These are phyloP conservation scores for Kwoniella dendrophila DNA, from an alignment of 768 basidiomycete genomes.

Conservation along the genomic window DNA sequence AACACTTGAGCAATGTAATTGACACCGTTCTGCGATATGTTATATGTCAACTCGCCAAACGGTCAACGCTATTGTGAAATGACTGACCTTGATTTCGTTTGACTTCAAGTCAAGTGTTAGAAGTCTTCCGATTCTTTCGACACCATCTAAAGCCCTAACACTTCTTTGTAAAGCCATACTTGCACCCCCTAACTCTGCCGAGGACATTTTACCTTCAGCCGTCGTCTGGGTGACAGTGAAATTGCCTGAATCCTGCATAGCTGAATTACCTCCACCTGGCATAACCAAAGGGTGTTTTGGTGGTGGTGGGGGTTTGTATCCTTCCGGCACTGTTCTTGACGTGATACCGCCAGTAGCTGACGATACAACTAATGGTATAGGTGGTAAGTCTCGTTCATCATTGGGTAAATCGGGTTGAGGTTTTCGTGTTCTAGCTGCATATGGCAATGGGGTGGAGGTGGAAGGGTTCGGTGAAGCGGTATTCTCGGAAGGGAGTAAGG, in stretches of 20 bases:
- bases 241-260: slow-evolving; percentile 61
- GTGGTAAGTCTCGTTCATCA: slow-evolving; percentile 37
- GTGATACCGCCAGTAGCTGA: slow-evolving; percentile 42
- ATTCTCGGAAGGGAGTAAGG: background rate
- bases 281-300: slow-evolving; percentile 61
- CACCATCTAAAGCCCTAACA: slow-evolving; percentile 81
- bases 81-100: slow-evolving; percentile 86
- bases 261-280: slow-evolving; percentile 33
- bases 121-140: slow-evolving; percentile 81
- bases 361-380: slow-evolving; percentile 41
- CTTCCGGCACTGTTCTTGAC: slow-evolving; percentile 46
- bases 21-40: slow-evolving; percentile 65
- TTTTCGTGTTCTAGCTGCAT: slow-evolving; percentile 20
- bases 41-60: slow-evolving; percentile 1
- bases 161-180: slow-evolving; percentile 76
- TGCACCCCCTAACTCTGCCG: slow-evolving; percentile 46
- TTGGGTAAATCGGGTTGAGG: slow-evolving; percentile 11
- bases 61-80: no score
- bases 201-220: slow-evolving; percentile 35
- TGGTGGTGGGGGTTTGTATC: slow-evolving; percentile 61
- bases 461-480: slow-evolving; percentile 38
- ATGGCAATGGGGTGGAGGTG: slow-evolving; percentile 20
- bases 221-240: slow-evolving; percentile 52
- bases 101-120: slow-evolving; percentile 87
- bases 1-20: slow-evolving; percentile 91